Conservation (phyloP, 2,329 filamentous ascomycete species). For the Aaosphaeria arxii region DNA sequence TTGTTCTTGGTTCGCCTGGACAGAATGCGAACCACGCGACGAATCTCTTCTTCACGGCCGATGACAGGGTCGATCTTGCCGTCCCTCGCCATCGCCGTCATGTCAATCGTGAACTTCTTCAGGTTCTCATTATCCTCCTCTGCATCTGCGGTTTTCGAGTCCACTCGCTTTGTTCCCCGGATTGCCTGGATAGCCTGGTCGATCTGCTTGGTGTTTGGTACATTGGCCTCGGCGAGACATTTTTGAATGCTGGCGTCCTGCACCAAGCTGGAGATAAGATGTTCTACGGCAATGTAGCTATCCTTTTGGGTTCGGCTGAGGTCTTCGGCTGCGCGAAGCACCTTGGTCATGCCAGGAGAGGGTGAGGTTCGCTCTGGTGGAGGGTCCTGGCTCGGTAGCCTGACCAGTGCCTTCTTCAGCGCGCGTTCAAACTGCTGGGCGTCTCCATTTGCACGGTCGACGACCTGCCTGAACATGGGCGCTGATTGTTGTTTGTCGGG, state of each 20-base stretch:
- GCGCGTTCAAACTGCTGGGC: conserved; percentile 82
- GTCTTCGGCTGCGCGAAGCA: conserved; percentile 81
- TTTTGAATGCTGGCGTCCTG: conserved; percentile 75
- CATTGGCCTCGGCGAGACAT: conserved; percentile 78
- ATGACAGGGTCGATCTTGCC: conserved; percentile 98
- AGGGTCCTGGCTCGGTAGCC: conserved; percentile 89
- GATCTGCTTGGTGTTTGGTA: conserved; percentile 86
- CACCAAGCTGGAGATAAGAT: conserved; percentile 80
- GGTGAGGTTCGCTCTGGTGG: conserved; percentile 86
- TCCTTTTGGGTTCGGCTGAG: conserved; percentile 98
- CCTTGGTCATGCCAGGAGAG: conserved; percentile 75
- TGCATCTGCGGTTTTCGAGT: conserved; percentile 92
- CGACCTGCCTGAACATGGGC: conserved; percentile 90
- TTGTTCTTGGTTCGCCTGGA: conserved; percentile 98
- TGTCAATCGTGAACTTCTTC: conserved; percentile 97
- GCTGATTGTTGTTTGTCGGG: conserved; percentile 56
- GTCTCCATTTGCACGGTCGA: conserved; percentile 92
- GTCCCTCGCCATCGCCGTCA: conserved; percentile 93
- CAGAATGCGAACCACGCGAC: conserved; percentile 85
- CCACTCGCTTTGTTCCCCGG: conserved; percentile 86
- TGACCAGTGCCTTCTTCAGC: conserved; percentile 87
- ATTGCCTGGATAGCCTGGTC: conserved; percentile 90
- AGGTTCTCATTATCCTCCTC: conserved; percentile 93
- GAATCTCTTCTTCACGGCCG: conserved; percentile 92
- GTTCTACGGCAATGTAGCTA: conserved; percentile 89